phyloP scores from a whole-genome alignment of 768 basidiomycete genomes.

The Boletus edulis region DNA sequence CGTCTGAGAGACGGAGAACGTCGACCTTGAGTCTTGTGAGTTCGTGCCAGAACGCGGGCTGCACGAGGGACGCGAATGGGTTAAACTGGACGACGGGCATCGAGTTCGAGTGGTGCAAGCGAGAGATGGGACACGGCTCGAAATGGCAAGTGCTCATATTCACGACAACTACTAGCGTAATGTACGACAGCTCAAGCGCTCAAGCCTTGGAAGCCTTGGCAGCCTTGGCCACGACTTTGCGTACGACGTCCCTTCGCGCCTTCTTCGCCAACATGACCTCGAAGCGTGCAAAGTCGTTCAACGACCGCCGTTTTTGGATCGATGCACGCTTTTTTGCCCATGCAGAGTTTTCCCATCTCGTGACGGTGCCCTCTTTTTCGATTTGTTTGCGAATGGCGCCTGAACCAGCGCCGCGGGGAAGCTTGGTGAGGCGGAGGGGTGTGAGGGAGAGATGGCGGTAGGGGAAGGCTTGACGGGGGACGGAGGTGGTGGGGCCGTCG shows the following conservation, averaged over 20 bases:
- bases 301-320: slow-evolving; percentile 63
- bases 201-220: slow-evolving; percentile 16
- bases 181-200: slow-evolving; percentile 4
- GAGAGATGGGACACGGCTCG: background rate
- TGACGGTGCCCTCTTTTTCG: slow-evolving; percentile 79
- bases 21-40: slow-evolving; percentile 90
- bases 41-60: slow-evolving; percentile 92
- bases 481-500: slow-evolving; percentile 88
- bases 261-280: slow-evolving; percentile 87
- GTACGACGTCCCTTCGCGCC: slow-evolving; percentile 72
- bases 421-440: slow-evolving; percentile 72
- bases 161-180: background rate
- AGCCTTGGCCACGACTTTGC: slow-evolving; percentile 64
- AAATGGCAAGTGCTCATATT: slow-evolving; percentile 2
- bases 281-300: slow-evolving; percentile 94
- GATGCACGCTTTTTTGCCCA: slow-evolving; percentile 91
- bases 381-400: slow-evolving; percentile 81
- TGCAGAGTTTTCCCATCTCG: slow-evolving; percentile 84
- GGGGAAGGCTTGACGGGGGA: slow-evolving; percentile 88
- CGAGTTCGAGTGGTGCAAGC: slow-evolving; percentile 6
- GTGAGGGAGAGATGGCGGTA: slow-evolving; percentile 94
- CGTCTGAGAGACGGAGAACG: slow-evolving; percentile 78
- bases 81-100: slow-evolving; percentile 79
- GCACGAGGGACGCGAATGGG: slow-evolving; percentile 82
- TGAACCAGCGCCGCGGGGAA: slow-evolving; percentile 85